Percentiles rank a stretch among this genome's conserved stretches.
Evolutionary conservation across 2,329 filamentous ascomycete species (phyloP).

Genomic region (Phaeosphaeriaceae sp.): DNA sequence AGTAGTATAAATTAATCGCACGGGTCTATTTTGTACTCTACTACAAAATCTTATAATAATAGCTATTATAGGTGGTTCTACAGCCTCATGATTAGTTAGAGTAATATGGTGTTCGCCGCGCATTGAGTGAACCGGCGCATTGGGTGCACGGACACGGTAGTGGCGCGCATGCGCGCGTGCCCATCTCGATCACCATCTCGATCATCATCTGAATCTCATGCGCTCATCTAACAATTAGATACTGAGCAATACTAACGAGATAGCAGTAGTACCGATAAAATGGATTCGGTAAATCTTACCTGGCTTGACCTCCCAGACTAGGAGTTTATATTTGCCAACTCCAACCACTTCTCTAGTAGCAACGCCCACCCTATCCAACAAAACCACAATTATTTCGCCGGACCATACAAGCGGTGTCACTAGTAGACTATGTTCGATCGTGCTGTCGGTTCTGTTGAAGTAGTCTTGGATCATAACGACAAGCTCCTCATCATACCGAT

Average conservation of each 20-base stretch:
- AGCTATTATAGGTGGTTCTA: too few relatives aligned
- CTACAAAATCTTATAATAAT: too few relatives aligned
- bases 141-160: too few relatives aligned
- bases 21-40: too few relatives aligned
- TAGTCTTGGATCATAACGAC: slow-evolving; percentile 64
- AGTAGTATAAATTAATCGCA: too few relatives aligned
- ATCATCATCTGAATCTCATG: too few relatives aligned
- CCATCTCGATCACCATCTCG: too few relatives aligned
- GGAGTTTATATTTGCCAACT: slow-evolving; percentile 52
- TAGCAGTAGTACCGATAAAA: slow-evolving; percentile 63
- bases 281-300: slow-evolving; percentile 67
- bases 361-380: slow-evolving; percentile 64
- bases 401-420: slow-evolving; percentile 62
- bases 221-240: too few relatives aligned
- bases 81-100: too few relatives aligned
- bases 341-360: slow-evolving; percentile 46
- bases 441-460: slow-evolving; percentile 61
- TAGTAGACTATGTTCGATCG: slow-evolving; percentile 59
- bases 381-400: slow-evolving; percentile 63
- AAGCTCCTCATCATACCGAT: slow-evolving; percentile 67
- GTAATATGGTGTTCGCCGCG: too few relatives aligned
- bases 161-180: too few relatives aligned
- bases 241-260: slow-evolving; percentile 61
- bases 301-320: slow-evolving; percentile 65
- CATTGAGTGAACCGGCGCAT: too few relatives aligned